These are phyloP conservation scores for Coelastrella sp. DNA, from an alignment of 139 green algal genomes.

Conservation along the genomic window DNA sequence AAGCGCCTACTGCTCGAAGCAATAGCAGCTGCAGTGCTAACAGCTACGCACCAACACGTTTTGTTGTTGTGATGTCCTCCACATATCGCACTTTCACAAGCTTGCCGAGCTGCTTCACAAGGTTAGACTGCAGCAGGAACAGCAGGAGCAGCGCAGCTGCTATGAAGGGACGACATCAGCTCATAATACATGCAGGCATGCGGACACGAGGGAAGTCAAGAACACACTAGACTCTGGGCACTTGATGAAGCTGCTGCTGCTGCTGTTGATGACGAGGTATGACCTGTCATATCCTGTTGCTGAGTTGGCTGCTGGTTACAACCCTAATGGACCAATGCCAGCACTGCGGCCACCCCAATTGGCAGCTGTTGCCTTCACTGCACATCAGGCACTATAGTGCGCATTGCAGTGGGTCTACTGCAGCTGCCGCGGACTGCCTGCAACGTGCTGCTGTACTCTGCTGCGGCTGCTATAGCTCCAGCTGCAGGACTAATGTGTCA, in stretches of 20 bases:
- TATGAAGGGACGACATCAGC: neutral
- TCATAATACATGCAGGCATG: neutral
- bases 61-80: constrained; percentile 91
- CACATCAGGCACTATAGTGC: no score
- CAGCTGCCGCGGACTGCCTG: neutral
- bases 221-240: neutral
- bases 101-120: constrained; percentile 94
- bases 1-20: no score
- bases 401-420: neutral
- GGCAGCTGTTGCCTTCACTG: no score
- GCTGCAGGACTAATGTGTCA: neutral
- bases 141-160: neutral
- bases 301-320: no score
- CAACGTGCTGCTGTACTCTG: neutral
- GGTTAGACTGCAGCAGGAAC: constrained; percentile 68
- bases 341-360: no score
- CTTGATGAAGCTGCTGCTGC: no score
- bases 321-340: no score
- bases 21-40: no score
- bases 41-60: constrained; percentile 75
- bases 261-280: no score
- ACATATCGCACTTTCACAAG: constrained; percentile 98
- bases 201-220: neutral
- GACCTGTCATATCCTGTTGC: no score
- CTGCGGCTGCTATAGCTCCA: neutral